Percentiles rank a stretch among this genome's conserved stretches.
phyloP scores from a whole-genome alignment of 2,329 filamentous ascomycete genomes.

The Madurella fahalii region DNA sequence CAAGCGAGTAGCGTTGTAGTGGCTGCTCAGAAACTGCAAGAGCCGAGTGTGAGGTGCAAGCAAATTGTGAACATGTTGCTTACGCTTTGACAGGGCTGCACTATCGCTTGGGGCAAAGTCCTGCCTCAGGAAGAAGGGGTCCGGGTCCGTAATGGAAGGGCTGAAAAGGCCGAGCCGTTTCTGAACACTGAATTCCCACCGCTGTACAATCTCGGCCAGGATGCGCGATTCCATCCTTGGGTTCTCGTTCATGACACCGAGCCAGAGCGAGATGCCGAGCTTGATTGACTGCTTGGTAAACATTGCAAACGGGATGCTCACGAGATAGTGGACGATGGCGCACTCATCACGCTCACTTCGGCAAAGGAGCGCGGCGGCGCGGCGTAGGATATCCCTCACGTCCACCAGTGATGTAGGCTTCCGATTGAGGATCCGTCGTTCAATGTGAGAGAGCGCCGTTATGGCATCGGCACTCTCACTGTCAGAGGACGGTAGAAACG shows the following conservation, averaged over 20 bases:
- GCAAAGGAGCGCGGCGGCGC: conserved; percentile 83
- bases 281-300: conserved; percentile 96
- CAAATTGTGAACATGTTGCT: conserved; percentile 74
- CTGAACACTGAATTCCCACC: conserved; percentile 83
- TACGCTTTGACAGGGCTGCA: conserved; percentile 65
- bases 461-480: conserved; percentile 55
- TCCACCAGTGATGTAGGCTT: conserved; percentile 69
- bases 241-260: conserved; percentile 95
- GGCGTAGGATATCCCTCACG: conserved; percentile 74
- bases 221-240: conserved; percentile 82
- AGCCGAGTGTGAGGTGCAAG: conserved; percentile 83
- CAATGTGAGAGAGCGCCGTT: conserved; percentile 67
- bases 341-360: conserved; percentile 70
- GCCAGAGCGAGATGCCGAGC: conserved; percentile 90
- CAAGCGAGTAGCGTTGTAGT: conserved; percentile 89
- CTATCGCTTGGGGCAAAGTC: conserved; percentile 92
- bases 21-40: conserved; percentile 85
- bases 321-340: conserved; percentile 78
- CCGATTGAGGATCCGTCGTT: conserved; percentile 64
- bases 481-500: conserved; percentile 49
- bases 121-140: conserved; percentile 86
- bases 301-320: conserved; percentile 85
- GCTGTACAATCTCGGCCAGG: conserved; percentile 78
- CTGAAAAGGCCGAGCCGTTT: conserved; percentile 79
- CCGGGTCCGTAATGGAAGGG: conserved; percentile 63